Conservation (phyloP, 768 basidiomycete species). For the Calocybe indica region DNA sequence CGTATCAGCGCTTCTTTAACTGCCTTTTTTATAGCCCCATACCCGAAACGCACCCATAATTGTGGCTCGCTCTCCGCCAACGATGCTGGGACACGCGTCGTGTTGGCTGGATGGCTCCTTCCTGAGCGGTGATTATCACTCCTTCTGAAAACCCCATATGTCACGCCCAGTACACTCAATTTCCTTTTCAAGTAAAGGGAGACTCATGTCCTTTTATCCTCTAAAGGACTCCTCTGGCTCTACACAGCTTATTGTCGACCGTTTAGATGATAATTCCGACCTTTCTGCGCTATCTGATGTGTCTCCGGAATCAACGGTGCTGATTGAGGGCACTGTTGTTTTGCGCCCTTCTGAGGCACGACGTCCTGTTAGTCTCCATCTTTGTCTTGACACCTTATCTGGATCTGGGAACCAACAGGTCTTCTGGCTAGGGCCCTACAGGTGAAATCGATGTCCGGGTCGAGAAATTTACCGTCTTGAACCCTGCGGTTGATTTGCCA, state of each 20-base stretch:
- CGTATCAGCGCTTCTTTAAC: constrained; percentile 7
- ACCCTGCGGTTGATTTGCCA: constrained; percentile 75
- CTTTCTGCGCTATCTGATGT: constrained; percentile 45
- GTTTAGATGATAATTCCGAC: constrained; percentile 28
- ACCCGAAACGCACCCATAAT: constrained; percentile 53
- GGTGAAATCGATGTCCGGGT: constrained; percentile 83
- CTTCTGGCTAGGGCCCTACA: constrained; percentile 40
- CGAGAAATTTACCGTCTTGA: constrained; percentile 64
- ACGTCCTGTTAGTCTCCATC: constrained; percentile 44
- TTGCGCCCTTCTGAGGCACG: constrained; percentile 56
- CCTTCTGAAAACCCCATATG: constrained; percentile 21
- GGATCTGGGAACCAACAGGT: constrained; percentile 7
- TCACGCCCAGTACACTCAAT: constrained; percentile 25
- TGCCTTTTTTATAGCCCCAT: constrained; percentile 41
- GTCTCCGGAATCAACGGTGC: constrained; percentile 74
- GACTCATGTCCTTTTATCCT: constrained; percentile 77
- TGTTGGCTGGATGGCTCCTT: constrained; percentile 79
- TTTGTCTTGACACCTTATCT: constrained; percentile 10
- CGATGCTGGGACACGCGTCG: constrained; percentile 52
- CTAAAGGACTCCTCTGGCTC: constrained; percentile 75
- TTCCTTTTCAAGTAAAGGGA: constrained; percentile 54
- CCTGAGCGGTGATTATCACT: constrained; percentile 63
- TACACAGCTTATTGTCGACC: constrained; percentile 71
- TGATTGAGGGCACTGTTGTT: constrained; percentile 69
- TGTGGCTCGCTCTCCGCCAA: constrained; percentile 51